Evolutionary conservation across 306 rosid species (phyloP).

Genomic region (Lotus japonicus): DNA sequence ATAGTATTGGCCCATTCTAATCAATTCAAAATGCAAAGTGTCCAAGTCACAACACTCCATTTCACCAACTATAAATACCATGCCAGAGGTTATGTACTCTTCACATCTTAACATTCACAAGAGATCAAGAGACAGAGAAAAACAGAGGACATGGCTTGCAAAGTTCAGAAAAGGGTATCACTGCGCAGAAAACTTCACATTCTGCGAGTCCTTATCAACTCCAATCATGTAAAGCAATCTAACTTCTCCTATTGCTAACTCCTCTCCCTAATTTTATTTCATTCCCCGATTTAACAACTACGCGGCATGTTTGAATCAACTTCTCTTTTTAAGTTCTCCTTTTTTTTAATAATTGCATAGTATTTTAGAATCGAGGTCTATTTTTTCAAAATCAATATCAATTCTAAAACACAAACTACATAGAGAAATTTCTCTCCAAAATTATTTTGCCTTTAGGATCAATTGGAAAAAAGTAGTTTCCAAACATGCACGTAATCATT

Average conservation of each 20-base stretch:
- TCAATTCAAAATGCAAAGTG: slow-evolving; percentile 18
- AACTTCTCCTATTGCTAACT: background rate
- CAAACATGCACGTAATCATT: too few species aligned
- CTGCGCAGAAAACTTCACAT: slow-evolving; percentile 59
- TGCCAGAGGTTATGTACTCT: slow-evolving; percentile 13
- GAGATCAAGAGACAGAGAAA: slow-evolving; percentile 1
- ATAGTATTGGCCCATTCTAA: background rate
- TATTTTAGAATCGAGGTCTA: too few species aligned
- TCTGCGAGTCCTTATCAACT: slow-evolving; percentile 35
- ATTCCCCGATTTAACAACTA: background rate
- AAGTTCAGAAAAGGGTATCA: slow-evolving; percentile 43
- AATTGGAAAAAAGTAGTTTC: too few species aligned
- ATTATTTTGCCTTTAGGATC: too few species aligned
- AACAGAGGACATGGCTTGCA: slow-evolving; percentile 45
- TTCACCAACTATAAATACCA: slow-evolving; percentile 47
- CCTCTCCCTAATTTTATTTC: background rate
- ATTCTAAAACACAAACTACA: too few species aligned
- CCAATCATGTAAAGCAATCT: slow-evolving; percentile 39
- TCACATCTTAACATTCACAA: slow-evolving; percentile 25
- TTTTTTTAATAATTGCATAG: too few species aligned
- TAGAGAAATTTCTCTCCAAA: too few species aligned
- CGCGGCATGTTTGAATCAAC: too few species aligned
- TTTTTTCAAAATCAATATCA: too few species aligned
- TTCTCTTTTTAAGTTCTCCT: too few species aligned
- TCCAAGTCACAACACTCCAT: slow-evolving; percentile 9